phyloP scores from a whole-genome alignment of 1,139 yeast species.

The Geotrichum aggregatum region DNA sequence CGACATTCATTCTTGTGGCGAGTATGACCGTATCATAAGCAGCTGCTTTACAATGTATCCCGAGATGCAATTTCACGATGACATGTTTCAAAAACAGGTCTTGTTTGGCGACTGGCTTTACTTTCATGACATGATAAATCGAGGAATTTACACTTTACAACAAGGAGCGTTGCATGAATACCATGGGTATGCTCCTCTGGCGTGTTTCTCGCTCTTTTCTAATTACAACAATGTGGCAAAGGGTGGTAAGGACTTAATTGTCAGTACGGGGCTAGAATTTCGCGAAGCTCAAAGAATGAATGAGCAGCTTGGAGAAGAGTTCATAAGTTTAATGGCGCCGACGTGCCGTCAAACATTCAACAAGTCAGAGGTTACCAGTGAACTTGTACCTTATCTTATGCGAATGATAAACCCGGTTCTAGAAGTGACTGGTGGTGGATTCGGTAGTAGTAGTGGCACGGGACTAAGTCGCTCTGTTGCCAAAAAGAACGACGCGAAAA shows the following conservation, averaged over 20 bases:
- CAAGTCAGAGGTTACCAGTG: conserved; percentile 22
- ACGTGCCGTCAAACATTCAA: conserved; percentile 27
- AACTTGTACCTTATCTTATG: conserved; percentile 17
- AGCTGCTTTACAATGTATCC: conserved; percentile 72
- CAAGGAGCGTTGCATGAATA: conserved; percentile 54
- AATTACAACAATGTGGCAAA: conserved; percentile 48
- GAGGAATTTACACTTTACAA: conserved; percentile 42
- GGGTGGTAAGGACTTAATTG: conserved; percentile 43
- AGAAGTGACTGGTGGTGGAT: conserved; percentile 2
- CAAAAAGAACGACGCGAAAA: conserved; percentile 7
- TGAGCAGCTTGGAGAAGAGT: conserved; percentile 30
- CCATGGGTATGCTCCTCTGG: conserved; percentile 55
- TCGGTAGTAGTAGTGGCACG: background rate
- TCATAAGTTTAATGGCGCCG: conserved; percentile 25
- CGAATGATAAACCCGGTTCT: conserved; percentile 7
- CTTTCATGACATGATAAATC: conserved; percentile 55
- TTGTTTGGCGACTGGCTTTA: conserved; percentile 72
- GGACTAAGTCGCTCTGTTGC: no score
- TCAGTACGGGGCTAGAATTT: conserved; percentile 34
- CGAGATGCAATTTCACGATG: conserved; percentile 57
- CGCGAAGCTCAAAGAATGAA: conserved; percentile 25
- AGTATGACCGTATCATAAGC: conserved; percentile 56
- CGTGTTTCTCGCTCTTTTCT: conserved; percentile 62
- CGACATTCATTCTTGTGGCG: conserved; percentile 46
- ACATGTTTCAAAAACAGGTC: conserved; percentile 58